These are phyloP conservation scores for Aureobasidium sp. DNA, from an alignment of 2,329 filamentous ascomycete species.

Conservation along the genomic window DNA sequence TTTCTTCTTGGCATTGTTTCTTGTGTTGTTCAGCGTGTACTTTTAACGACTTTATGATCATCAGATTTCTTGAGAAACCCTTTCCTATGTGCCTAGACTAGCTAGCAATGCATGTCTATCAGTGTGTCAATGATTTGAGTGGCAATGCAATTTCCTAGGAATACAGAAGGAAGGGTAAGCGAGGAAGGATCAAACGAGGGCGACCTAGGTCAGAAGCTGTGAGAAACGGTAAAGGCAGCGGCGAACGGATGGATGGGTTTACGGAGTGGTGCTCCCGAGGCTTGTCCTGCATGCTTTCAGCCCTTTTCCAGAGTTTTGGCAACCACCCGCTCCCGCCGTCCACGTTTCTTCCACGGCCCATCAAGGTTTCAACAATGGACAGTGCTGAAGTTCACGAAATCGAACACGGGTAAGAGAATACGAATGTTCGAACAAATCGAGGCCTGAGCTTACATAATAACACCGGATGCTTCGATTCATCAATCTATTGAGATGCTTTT, in stretches of 20 bases:
- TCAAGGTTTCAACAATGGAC: background rate
- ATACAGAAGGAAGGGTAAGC: too few relatives aligned
- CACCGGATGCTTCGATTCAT: too few relatives aligned
- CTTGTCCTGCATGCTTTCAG: background rate
- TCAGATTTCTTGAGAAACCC: background rate
- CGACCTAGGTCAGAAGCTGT: background rate
- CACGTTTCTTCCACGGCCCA: background rate
- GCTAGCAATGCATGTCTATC: too few relatives aligned
- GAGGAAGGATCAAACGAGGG: too few relatives aligned
- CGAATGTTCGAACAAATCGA: too few relatives aligned
- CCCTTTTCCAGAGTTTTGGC: background rate
- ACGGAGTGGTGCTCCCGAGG: background rate
- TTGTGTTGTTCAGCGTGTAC: background rate
- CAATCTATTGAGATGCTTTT: too few relatives aligned
- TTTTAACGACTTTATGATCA: background rate
- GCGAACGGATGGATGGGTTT: background rate
- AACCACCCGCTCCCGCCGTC: background rate
- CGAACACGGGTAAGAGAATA: too few relatives aligned
- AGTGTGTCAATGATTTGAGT: too few relatives aligned
- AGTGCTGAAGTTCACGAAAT: background rate
- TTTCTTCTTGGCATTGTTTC: background rate
- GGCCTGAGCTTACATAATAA: too few relatives aligned
- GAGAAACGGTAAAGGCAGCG: background rate
- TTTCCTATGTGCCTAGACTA: too few relatives aligned
- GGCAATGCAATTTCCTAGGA: too few relatives aligned